These are phyloP conservation scores for Toxicodendron radicans DNA, from an alignment of 345 rosid species.

Conservation along the genomic window DNA sequence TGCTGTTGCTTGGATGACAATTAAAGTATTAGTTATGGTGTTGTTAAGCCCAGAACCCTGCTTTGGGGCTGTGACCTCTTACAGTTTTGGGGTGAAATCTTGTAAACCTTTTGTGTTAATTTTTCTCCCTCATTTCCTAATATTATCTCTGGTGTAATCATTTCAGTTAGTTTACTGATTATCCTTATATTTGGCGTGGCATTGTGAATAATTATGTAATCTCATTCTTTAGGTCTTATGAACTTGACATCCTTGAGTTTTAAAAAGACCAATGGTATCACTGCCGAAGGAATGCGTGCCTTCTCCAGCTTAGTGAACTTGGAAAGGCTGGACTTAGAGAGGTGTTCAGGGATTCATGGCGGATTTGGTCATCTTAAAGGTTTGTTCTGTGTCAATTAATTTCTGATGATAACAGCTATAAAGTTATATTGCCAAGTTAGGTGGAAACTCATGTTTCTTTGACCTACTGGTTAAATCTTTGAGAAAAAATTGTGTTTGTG, in stretches of 20 bases:
- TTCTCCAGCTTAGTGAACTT: slow-evolving; percentile 48
- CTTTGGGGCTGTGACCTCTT: background rate
- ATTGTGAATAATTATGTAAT: background rate
- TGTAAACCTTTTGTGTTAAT: background rate
- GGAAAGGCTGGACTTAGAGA: slow-evolving; percentile 57
- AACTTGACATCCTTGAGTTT: slow-evolving; percentile 53
- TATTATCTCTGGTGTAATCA: background rate
- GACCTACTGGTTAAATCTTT: background rate
- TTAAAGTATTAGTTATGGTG: background rate
- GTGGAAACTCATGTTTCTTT: background rate
- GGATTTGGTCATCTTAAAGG: slow-evolving; percentile 57
- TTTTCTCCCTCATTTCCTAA: no score
- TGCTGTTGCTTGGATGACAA: slow-evolving; percentile 1
- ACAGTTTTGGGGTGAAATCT: no score
- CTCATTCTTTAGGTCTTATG: slow-evolving; percentile 38
- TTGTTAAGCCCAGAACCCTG: background rate
- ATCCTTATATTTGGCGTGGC: background rate
- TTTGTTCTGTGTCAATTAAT: slow-evolving; percentile 21
- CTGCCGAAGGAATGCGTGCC: slow-evolving; percentile 44
- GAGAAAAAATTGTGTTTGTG: background rate
- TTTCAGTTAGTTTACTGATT: background rate
- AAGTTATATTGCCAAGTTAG: background rate
- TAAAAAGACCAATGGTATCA: slow-evolving; percentile 39
- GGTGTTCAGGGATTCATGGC: slow-evolving; percentile 49
- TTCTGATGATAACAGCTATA: background rate